Evolutionary conservation across 495 filamentous ascomycete species (phyloP).

Genomic region (Penicillium steckii): DNA sequence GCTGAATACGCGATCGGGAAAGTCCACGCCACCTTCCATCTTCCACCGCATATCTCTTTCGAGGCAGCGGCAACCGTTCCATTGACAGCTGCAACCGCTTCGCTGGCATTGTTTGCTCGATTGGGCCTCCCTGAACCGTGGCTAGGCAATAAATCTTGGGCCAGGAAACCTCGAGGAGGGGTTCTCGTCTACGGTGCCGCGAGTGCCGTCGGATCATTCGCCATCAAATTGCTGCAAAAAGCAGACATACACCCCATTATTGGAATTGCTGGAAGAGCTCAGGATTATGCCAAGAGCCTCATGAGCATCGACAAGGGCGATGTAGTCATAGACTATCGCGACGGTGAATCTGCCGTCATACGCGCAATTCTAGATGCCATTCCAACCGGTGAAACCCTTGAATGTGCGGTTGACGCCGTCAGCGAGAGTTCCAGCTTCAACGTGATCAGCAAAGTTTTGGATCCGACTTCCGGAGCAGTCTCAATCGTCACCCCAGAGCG

Average conservation of each 20-base stretch:
- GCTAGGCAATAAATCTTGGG: constrained; percentile 44
- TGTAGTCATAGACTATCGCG: not conserved
- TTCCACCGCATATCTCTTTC: constrained; percentile 60
- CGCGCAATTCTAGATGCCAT: too few relatives aligned
- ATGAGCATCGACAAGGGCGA: not conserved
- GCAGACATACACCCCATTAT: constrained; percentile 72
- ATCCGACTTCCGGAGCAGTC: too few relatives aligned
- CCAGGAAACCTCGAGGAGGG: too few relatives aligned
- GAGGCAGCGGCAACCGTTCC: constrained; percentile 69
- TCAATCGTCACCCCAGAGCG: too few relatives aligned
- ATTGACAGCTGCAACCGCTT: constrained; percentile 70
- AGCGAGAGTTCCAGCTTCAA: too few relatives aligned
- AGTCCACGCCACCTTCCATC: constrained; percentile 65
- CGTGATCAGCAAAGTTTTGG: too few relatives aligned
- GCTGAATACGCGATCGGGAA: constrained; percentile 69
- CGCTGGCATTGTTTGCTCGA: constrained; percentile 55
- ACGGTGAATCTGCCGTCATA: too few relatives aligned
- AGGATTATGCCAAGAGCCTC: not conserved
- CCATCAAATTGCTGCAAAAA: constrained; percentile 59
- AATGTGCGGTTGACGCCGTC: too few relatives aligned
- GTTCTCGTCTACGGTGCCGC: constrained; percentile 66
- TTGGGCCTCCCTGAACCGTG: constrained; percentile 64
- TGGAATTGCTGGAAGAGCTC: constrained; percentile 59
- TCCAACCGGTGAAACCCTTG: too few relatives aligned
- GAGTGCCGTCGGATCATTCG: constrained; percentile 64